phyloP scores from a whole-genome alignment of 1,284 basidiomycete genomes.

The Cutaneotrichosporon dermatis region DNA sequence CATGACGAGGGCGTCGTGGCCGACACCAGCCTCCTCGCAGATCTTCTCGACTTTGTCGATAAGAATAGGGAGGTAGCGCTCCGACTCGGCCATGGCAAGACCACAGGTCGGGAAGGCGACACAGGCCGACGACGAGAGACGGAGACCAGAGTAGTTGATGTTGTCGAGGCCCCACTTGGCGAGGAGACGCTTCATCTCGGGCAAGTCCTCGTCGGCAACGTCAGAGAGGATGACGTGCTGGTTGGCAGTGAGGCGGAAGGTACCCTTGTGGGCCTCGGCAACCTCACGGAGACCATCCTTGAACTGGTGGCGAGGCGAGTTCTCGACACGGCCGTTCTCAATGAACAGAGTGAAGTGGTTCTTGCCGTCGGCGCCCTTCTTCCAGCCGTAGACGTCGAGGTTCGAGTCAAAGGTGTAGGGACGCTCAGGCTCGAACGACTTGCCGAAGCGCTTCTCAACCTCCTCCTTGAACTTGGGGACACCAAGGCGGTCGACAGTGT shows the following conservation, averaged over 20 bases:
- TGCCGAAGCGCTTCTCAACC: conserved; percentile 85
- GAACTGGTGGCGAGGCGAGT: conserved; percentile 84
- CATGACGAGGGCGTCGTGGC: conserved; percentile 93
- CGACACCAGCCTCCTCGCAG: conserved; percentile 85
- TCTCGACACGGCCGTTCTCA: conserved; percentile 95
- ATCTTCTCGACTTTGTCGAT: conserved; percentile 94
- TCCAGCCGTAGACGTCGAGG: conserved; percentile 92
- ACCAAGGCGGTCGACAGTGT: conserved; percentile 94
- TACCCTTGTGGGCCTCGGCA: conserved; percentile 87
- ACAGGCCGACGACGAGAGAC: conserved; percentile 85
- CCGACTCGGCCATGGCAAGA: conserved; percentile 92
- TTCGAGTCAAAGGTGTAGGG: conserved; percentile 83
- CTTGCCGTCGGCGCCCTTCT: conserved; percentile 76
- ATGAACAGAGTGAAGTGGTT: conserved; percentile 94
- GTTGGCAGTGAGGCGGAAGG: conserved; percentile 88
- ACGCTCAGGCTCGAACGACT: conserved; percentile 66
- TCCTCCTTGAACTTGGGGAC: conserved; percentile 79
- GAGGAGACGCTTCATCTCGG: conserved; percentile 72
- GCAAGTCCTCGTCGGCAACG: conserved; percentile 66
- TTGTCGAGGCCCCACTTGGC: conserved; percentile 89
- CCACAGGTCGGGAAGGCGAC: conserved; percentile 97
- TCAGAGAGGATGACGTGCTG: conserved; percentile 91
- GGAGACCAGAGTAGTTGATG: conserved; percentile 70
- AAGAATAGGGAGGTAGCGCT: conserved; percentile 90
- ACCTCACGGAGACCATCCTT: conserved; percentile 91